Percentiles rank a stretch among this genome's conserved stretches.
These are phyloP conservation scores for Cupressus sempervirens DNA, from an alignment of 75 land plant species.

Conservation along the genomic window DNA sequence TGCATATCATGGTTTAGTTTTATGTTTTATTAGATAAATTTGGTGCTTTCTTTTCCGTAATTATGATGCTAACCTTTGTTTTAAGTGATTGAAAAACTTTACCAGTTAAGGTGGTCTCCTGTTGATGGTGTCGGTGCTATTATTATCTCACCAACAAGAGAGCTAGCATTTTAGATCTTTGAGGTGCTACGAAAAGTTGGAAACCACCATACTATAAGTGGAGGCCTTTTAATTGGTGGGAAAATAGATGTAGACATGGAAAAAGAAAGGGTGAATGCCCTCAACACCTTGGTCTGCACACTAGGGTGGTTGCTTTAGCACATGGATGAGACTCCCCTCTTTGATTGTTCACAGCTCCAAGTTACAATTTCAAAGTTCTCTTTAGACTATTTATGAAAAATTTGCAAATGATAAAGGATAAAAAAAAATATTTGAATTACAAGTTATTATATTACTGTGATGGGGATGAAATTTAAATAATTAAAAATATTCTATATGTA, in stretches of 20 bases:
- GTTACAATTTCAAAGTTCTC: constrained; percentile 25
- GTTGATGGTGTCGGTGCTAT: constrained; percentile 94
- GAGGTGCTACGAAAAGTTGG: constrained; percentile 86
- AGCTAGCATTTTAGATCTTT: constrained; percentile 82
- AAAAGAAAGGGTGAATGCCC: constrained; percentile 62
- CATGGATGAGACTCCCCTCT: constrained; percentile 96
- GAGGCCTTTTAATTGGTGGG: constrained; percentile 94
- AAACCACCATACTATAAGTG: constrained; percentile 79
- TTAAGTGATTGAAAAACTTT: constrained; percentile 87
- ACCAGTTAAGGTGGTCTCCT: constrained; percentile 70
- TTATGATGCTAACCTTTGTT: neutral
- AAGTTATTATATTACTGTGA: neutral
- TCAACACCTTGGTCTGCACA: constrained; percentile 93
- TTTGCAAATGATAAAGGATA: neutral
- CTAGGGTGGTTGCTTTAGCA: constrained; percentile 97
- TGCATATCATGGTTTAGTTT: neutral
- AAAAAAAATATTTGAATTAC: neutral
- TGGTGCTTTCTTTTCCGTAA: neutral
- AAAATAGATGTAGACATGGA: constrained; percentile 79
- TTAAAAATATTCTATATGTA: neutral
- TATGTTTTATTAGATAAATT: neutral
- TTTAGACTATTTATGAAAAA: neutral
- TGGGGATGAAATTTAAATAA: neutral
- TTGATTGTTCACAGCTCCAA: constrained; percentile 94
- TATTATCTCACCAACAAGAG: constrained; percentile 97